phyloP scores from a whole-genome alignment of 1,284 basidiomycete species.

The Irpex sp. region DNA sequence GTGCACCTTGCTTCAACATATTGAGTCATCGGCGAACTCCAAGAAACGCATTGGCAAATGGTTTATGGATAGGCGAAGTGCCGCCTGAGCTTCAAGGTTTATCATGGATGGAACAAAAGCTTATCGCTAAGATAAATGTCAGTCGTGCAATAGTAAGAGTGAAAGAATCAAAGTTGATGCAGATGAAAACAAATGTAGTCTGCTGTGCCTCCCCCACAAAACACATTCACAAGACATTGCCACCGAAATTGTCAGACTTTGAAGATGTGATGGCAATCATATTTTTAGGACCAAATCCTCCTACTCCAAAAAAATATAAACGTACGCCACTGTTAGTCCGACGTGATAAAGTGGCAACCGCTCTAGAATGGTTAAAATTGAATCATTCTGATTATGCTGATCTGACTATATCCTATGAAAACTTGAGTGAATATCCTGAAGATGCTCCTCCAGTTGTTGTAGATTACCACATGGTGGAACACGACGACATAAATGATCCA shows the following conservation, averaged over 20 bases:
- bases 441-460: slow-evolving; percentile 34
- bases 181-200: slow-evolving; percentile 46
- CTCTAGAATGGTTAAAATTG: slow-evolving; percentile 44
- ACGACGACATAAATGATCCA: slow-evolving; percentile 22
- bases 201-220: slow-evolving; percentile 39
- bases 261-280: slow-evolving; percentile 43
- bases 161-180: slow-evolving; percentile 29
- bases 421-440: slow-evolving; percentile 40
- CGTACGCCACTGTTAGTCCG: slow-evolving; percentile 44
- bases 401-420: slow-evolving; percentile 40
- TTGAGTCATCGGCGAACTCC: slow-evolving; percentile 30
- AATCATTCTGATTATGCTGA: slow-evolving; percentile 47
- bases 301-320: slow-evolving; percentile 40
- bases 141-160: slow-evolving; percentile 39
- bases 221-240: slow-evolving; percentile 41
- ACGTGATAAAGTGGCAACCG: slow-evolving; percentile 32
- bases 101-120: slow-evolving; percentile 38
- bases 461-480: neutral
- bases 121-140: slow-evolving; percentile 38
- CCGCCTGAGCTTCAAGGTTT: slow-evolving; percentile 36
- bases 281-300: slow-evolving; percentile 39
- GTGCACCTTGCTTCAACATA: slow-evolving; percentile 5
- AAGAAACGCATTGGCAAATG: slow-evolving; percentile 38
- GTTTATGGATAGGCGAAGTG: slow-evolving; percentile 46
- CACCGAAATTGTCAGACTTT: slow-evolving; percentile 40